phyloP scores from a whole-genome alignment of 257 asterid species.

The Leonotis leonurus region DNA sequence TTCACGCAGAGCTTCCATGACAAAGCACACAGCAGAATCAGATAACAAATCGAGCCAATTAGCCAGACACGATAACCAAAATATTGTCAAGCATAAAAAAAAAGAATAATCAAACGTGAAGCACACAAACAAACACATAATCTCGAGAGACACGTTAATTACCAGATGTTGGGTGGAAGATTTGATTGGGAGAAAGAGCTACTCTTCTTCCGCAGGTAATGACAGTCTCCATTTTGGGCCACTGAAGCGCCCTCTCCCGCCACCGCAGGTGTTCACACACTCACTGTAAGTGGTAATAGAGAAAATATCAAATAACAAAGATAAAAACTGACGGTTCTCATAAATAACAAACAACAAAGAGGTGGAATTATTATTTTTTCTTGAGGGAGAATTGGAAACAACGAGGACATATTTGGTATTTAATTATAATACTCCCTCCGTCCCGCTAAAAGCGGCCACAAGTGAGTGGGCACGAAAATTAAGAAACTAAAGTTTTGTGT shows the following conservation, averaged over 20 bases:
- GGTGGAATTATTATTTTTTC: too few relatives aligned
- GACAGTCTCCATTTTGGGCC: constrained; percentile 54
- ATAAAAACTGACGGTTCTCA: background rate
- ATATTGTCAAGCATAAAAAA: background rate
- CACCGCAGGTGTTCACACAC: constrained; percentile 21
- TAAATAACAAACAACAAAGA: background rate
- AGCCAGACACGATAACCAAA: background rate
- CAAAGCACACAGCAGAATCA: background rate
- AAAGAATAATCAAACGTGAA: background rate
- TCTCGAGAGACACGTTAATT: background rate
- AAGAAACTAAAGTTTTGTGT: too few relatives aligned
- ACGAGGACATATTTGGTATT: background rate
- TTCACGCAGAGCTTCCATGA: background rate
- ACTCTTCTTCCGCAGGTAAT: constrained; percentile 43
- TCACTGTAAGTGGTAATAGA: background rate
- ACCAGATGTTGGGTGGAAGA: constrained; percentile 49
- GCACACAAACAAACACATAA: background rate
- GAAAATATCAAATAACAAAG: background rate
- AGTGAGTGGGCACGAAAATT: too few relatives aligned
- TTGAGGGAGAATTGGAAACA: background rate
- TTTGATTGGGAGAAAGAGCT: constrained; percentile 49
- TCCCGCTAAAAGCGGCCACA: too few relatives aligned
- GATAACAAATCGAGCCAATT: background rate
- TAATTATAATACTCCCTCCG: too few relatives aligned
- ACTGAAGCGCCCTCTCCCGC: constrained; percentile 9